Evolutionary conservation across 2,329 filamentous ascomycete species (phyloP).

Genomic region (Trichoderma sp.): DNA sequence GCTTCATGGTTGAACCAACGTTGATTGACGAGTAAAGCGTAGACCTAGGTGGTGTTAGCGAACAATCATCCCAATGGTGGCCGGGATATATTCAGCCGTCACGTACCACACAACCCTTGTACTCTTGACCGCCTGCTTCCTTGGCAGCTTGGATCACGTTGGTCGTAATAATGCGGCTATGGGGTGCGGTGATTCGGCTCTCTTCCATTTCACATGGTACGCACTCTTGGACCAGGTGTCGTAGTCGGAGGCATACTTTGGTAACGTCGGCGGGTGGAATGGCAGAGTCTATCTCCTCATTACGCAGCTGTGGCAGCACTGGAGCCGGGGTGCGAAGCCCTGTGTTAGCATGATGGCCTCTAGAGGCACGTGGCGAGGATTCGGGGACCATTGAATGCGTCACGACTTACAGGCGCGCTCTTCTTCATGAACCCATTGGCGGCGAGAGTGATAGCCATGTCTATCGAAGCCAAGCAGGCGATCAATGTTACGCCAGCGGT

Average conservation of each 20-base stretch:
- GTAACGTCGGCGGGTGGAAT: conserved; percentile 80
- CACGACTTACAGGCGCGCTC: conserved; percentile 43
- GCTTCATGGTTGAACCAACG: conserved; percentile 79
- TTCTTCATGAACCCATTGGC: conserved; percentile 43
- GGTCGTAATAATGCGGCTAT: conserved; percentile 80
- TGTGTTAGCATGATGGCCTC: not conserved
- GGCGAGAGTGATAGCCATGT: conserved; percentile 26
- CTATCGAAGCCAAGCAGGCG: conserved; percentile 31
- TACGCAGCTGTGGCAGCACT: conserved; percentile 66
- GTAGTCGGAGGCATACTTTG: conserved; percentile 82
- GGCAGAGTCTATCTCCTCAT: conserved; percentile 60
- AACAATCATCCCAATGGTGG: not conserved
- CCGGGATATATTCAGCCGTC: not conserved
- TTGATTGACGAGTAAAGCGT: conserved; percentile 70
- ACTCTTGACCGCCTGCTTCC: conserved; percentile 73
- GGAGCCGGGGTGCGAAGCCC: not conserved
- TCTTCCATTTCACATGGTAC: conserved; percentile 88
- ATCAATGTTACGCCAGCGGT: conserved; percentile 34
- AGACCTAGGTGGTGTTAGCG: conserved; percentile 49
- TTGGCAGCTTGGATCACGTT: conserved; percentile 78
- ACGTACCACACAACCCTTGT: conserved; percentile 69
- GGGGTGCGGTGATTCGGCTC: conserved; percentile 69
- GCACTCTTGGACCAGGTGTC: conserved; percentile 84
- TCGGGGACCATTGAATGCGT: not conserved
- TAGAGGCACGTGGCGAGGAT: not conserved